Conservation (phyloP, 345 rosid species). For the Acer campestre region DNA sequence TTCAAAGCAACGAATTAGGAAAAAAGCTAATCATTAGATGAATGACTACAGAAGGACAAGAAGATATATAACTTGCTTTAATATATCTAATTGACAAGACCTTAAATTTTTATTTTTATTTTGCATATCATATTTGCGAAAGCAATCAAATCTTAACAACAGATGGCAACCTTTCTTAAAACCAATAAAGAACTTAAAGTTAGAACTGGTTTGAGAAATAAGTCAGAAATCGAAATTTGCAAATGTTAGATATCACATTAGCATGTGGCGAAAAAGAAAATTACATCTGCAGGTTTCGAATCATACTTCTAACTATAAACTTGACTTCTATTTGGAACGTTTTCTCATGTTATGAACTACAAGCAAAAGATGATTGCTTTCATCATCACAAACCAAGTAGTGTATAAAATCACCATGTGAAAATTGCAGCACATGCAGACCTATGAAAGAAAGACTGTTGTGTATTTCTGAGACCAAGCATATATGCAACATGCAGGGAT, state of each 20-base stretch:
- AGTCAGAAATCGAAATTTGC: neutral
- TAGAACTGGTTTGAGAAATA: neutral
- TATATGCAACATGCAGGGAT: neutral
- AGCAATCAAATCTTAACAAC: neutral
- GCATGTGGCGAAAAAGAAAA: no score
- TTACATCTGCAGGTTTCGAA: no score
- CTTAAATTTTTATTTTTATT: no score
- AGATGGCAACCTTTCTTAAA: neutral
- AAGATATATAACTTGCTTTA: slow-evolving; percentile 6
- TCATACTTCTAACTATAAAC: no score
- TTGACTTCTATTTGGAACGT: no score
- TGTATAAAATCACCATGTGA: neutral
- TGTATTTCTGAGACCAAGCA: neutral
- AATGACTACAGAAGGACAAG: slow-evolving; percentile 3
- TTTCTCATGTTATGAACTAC: no score
- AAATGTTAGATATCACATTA: no score
- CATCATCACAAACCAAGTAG: neutral
- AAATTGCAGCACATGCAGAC: no score
- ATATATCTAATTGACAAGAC: neutral
- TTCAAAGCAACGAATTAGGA: slow-evolving; percentile 9
- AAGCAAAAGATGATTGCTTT: neutral
- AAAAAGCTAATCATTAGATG: slow-evolving; percentile 12
- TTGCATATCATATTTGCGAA: neutral
- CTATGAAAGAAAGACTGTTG: neutral
- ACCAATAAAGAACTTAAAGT: neutral